Base-by-base conservation (phyloP, 176 grass and related monocot species). In the Pontederia paniculata region DNA sequence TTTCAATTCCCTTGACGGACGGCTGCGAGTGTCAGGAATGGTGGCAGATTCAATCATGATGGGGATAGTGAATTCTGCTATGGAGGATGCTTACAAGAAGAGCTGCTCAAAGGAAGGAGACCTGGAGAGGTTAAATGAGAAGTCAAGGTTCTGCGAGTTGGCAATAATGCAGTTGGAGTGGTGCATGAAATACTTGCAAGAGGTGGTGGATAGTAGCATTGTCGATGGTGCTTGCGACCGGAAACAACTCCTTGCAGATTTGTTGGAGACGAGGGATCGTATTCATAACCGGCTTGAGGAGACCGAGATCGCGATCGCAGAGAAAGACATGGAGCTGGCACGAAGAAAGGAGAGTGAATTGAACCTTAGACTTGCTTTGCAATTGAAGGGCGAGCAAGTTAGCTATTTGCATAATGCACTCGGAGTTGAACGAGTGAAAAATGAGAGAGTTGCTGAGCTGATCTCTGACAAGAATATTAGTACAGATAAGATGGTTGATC, bases 41-140 rank as follows among this genome's bases (percentile, higher is more conserved):
- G 67, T 71, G 44, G 73, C 71, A 2, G 86, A 84, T 66, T 89
- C 86, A 21, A 78, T 83, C 70, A 80, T 89, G 71, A 67, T 84
- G 67, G 86, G 78, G 55, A 74, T 84, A 5, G 81, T 89, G 17
- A 80, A 84, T 66, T 80, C 77, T 0, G 77, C 86, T 4, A 89
- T 84, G 77, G 74, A 84, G 62, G 70, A 78, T 52, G 86, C 81
- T 0, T 74, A 84, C 67, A 84, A 69, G 54, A 81, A 72, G 46
- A 84, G 81, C 17, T 63, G 83, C 19, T 75, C 73, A 21, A 77
- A 84, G 73, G 81, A 84, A 65, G 62, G 77, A 21, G 77, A 80
- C 25, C 51, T 89, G 57, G 81, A 78, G 21, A 67, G 80, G 31
- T 74, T 89, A 46, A 70, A 81, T 52, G 52, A 84, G 25, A 84